Conservation (phyloP, 805 yeast species). For the Starmerella cellae region DNA sequence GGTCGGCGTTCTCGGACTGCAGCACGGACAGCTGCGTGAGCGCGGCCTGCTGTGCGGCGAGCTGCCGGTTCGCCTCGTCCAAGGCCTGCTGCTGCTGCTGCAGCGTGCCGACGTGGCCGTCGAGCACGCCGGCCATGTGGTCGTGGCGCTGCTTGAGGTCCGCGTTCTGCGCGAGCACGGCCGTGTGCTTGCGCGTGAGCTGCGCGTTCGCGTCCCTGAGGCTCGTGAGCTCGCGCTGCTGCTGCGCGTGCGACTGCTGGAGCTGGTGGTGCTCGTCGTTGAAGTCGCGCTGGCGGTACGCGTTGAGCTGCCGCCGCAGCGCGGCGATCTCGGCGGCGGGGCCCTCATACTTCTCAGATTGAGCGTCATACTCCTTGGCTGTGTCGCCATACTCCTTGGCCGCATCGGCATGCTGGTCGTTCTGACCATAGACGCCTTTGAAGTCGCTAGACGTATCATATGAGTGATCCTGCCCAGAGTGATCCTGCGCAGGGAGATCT, state of each 20-base stretch:
- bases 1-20: constrained; percentile 16
- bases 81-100: constrained; percentile 15
- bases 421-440: no score
- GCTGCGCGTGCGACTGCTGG: constrained; percentile 10
- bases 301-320: constrained; percentile 13
- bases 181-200: constrained; percentile 13
- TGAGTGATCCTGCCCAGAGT: neutral
- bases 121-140: constrained; percentile 14
- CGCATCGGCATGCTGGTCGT: constrained; percentile 1
- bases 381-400: neutral
- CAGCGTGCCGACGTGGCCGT: constrained; percentile 18
- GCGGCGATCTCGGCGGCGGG: constrained; percentile 14
- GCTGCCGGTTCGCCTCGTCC: constrained; percentile 13
- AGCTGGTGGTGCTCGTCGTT: constrained; percentile 16
- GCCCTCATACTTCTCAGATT: no score
- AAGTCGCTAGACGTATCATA: neutral
- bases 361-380: no score
- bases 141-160: constrained; percentile 11
- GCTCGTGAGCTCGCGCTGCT: constrained; percentile 14
- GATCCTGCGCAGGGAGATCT: neutral
- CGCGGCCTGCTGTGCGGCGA: constrained; percentile 13
- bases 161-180: constrained; percentile 7
- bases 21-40: constrained; percentile 11
- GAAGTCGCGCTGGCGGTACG: constrained; percentile 18
- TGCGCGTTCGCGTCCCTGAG: constrained; percentile 13